Base-by-base conservation (phyloP, 2,329 filamentous ascomycete genomes). In the Aspergillus fijiensis region DNA sequence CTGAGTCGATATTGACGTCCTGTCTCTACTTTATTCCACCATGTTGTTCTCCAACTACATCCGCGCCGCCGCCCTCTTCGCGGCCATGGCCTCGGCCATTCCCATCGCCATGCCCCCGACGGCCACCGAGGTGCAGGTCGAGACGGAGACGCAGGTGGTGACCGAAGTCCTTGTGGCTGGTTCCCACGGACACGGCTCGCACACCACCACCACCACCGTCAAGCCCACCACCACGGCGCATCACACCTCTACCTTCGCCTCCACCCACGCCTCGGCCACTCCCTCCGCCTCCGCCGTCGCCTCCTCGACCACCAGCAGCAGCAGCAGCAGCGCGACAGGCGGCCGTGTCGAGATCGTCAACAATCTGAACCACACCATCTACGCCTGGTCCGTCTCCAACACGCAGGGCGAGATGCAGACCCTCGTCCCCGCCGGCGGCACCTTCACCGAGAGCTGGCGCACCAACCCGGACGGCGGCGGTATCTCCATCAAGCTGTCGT, bases 401-500 rank as follows among this genome's bases (percentile, higher is more conserved):
- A 42, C 16, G 31, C 7, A 60, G 23, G 58, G 60, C 27, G 61
- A 63, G 3, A 68, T 69, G 69, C 57, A 67, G 14, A 68, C 64
- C 49, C 33, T 73, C 14, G 29, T 58, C 29, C 27, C 61, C 14
- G 60, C 61, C 12, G 64, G 62, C 39, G 51, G 59, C 52, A 57
- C 55, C 57, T 73, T 69, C 62, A 53, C 45, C 50, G 68, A 73
- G 64, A 29, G 35, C 52, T 74, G 70, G 70, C 64, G 66, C 50
- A 69, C 53, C 64, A 72, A 71, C 67, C 57, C 68, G 57, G 67
- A 69, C 55, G 70, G 69, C 23, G 70, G 71, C 39, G 72, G 72
- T 48, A 62, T 74, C 62, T 74, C 72, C 35, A 70, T 74, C 64
- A 74, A 74, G 65, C 60, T 74, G 42, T 64, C 68, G 33, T 71